Percentiles rank a stretch among this genome's conserved stretches.
Evolutionary conservation across 495 filamentous ascomycete species (phyloP).

Genomic region (Annulohypoxylon nitens): DNA sequence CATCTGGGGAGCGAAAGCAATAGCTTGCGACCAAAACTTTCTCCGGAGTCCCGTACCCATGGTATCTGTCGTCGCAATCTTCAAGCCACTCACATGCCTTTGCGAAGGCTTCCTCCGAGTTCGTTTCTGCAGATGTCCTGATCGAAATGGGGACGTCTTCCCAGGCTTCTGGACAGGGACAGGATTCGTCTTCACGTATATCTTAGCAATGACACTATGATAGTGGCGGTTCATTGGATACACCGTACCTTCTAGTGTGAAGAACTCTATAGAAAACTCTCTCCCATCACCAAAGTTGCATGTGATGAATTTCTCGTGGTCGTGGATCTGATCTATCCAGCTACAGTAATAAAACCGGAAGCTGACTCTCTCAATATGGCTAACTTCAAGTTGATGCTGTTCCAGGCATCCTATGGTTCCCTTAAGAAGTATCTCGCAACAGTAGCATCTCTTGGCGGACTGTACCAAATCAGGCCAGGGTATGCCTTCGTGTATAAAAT

Average conservation of each 20-base stretch:
- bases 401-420: not conserved
- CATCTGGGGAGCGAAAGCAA: not conserved
- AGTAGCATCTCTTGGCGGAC: not conserved
- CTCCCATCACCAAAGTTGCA: not conserved
- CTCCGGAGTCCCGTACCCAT: not conserved
- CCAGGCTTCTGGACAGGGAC: conserved; percentile 7
- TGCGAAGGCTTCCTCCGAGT: not conserved
- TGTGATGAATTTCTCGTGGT: not conserved
- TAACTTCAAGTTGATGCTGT: not conserved
- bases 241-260: not conserved
- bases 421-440: conserved; percentile 3
- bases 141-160: not conserved
- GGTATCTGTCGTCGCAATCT: conserved; percentile 3
- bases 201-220: not conserved
- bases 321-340: not conserved
- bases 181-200: not conserved
- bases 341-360: not conserved
- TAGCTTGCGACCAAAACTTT: not conserved
- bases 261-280: not conserved
- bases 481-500: not conserved
- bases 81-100: conserved; percentile 1
- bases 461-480: not conserved
- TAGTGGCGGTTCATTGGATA: not conserved
- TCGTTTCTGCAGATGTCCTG: conserved; percentile 2
- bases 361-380: not conserved